phyloP scores from a whole-genome alignment of 2,329 filamentous ascomycete genomes.

The Monilinia aucupariae region DNA sequence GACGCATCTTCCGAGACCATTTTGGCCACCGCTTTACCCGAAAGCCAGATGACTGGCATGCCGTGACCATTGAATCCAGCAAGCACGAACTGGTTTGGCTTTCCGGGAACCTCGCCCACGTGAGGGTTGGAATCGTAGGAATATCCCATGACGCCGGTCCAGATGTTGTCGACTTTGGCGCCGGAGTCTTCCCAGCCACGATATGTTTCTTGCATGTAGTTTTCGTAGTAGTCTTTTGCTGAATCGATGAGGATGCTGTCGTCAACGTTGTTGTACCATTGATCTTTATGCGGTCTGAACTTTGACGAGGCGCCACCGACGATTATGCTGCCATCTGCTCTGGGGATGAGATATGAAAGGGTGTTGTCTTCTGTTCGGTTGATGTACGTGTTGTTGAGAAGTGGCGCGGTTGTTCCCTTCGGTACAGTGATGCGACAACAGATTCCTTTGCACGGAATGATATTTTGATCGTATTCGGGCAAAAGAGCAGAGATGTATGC shows the following conservation, averaged over 20 bases:
- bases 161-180: slow-evolving; percentile 34
- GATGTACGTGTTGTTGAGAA: slow-evolving; percentile 24
- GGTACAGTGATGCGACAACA: slow-evolving; percentile 38
- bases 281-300: slow-evolving; percentile 31
- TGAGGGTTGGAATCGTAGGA: slow-evolving; percentile 12
- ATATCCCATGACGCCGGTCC: slow-evolving; percentile 24
- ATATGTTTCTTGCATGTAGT: slow-evolving; percentile 38
- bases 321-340: slow-evolving; percentile 31
- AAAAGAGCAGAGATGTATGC: slow-evolving; percentile 59
- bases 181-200: slow-evolving; percentile 42
- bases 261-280: slow-evolving; percentile 45
- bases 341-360: slow-evolving; percentile 31
- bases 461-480: slow-evolving; percentile 45
- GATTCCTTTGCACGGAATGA: slow-evolving; percentile 52
- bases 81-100: slow-evolving; percentile 7
- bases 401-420: slow-evolving; percentile 19
- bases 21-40: slow-evolving; percentile 38
- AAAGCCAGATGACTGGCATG: slow-evolving; percentile 33
- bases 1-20: slow-evolving; percentile 37
- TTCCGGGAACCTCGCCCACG: neutral
- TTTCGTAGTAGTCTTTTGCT: slow-evolving; percentile 40
- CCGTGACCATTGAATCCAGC: slow-evolving; percentile 17
- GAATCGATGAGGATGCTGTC: slow-evolving; percentile 42
- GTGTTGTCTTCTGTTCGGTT: slow-evolving; percentile 16
- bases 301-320: slow-evolving; percentile 40